Conservation (phyloP, 208 protist species). For the Crithidia thermophila region DNA sequence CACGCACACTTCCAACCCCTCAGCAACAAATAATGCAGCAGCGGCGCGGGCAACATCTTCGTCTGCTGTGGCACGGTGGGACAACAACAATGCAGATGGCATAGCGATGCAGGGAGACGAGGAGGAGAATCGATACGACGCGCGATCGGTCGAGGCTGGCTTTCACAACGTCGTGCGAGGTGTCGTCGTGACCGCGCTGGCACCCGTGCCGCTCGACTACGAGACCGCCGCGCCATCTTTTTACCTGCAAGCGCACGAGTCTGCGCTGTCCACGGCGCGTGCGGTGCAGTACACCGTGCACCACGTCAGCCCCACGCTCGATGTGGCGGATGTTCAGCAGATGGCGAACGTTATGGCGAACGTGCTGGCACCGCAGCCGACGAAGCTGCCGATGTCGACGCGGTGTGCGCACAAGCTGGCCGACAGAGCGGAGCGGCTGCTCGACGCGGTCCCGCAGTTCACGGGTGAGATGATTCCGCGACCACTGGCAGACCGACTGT, state of each 20-base stretch:
- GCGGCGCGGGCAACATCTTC: neutral
- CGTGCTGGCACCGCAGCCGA: slow-evolving; percentile 67
- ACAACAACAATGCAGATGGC: slow-evolving; percentile 11
- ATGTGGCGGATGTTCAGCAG: slow-evolving; percentile 80
- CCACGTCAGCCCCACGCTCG: slow-evolving; percentile 66
- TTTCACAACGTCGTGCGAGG: slow-evolving; percentile 80
- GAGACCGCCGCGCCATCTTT: slow-evolving; percentile 64
- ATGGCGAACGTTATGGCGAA: slow-evolving; percentile 77
- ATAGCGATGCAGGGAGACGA: neutral
- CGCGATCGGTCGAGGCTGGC: neutral
- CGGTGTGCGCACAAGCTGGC: slow-evolving; percentile 85
- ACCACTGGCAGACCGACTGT: slow-evolving; percentile 70
- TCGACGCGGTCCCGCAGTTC: slow-evolving; percentile 79
- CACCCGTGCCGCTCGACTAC: slow-evolving; percentile 49
- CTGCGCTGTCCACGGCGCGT: slow-evolving; percentile 82
- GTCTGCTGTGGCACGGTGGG: neutral
- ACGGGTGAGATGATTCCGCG: slow-evolving; percentile 72
- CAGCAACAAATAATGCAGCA: too few relatives aligned
- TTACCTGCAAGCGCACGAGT: slow-evolving; percentile 90
- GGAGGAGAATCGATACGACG: neutral
- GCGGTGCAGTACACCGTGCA: slow-evolving; percentile 86
- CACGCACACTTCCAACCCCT: slow-evolving; percentile 59
- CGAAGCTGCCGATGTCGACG: slow-evolving; percentile 91
- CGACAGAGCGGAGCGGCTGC: slow-evolving; percentile 69
- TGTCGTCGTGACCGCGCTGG: slow-evolving; percentile 66